Percentiles rank a stretch among this genome's conserved stretches.
phyloP scores from a whole-genome alignment of 768 basidiomycete genomes.

The Lentinula edodes region DNA sequence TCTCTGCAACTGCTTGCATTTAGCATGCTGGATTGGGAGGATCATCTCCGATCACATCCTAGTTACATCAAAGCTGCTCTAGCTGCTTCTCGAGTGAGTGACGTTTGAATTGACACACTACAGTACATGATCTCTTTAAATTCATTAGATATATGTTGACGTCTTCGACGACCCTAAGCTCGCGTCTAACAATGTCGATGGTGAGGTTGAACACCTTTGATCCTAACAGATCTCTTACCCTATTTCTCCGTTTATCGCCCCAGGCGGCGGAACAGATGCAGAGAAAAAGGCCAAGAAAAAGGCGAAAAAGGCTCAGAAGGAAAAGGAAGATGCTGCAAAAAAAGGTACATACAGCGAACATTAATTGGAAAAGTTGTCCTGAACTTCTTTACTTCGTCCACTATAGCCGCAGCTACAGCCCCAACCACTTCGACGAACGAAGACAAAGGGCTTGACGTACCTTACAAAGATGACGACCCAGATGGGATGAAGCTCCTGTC shows the following conservation, averaged over 20 bases:
- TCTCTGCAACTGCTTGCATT: neutral
- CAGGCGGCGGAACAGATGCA: conserved; percentile 46
- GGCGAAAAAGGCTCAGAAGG: conserved; percentile 73
- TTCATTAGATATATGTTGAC: conserved; percentile 68
- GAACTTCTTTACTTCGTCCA: neutral
- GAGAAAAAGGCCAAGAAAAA: conserved; percentile 85
- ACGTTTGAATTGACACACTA: conserved; percentile 5
- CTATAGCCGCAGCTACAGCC: conserved; percentile 19
- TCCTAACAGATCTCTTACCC: neutral
- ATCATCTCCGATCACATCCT: conserved; percentile 70
- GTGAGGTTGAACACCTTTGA: conserved; percentile 21
- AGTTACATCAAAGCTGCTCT: conserved; percentile 70
- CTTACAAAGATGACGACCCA: conserved; percentile 76
- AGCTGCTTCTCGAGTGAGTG: conserved; percentile 58
- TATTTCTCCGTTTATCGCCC: neutral
- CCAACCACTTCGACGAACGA: conserved; percentile 37
- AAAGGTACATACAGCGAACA: conserved; percentile 43
- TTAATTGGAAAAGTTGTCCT: neutral
- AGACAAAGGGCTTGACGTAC: conserved; percentile 65
- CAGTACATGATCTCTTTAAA: conserved; percentile 3
- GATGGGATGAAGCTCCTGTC: conserved; percentile 69
- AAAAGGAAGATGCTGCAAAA: conserved; percentile 58
- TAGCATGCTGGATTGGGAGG: conserved; percentile 81
- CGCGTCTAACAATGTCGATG: conserved; percentile 32
- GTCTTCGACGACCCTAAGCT: conserved; percentile 70